phyloP scores from a whole-genome alignment of 768 basidiomycete species.

The Naganishia kalamii region DNA sequence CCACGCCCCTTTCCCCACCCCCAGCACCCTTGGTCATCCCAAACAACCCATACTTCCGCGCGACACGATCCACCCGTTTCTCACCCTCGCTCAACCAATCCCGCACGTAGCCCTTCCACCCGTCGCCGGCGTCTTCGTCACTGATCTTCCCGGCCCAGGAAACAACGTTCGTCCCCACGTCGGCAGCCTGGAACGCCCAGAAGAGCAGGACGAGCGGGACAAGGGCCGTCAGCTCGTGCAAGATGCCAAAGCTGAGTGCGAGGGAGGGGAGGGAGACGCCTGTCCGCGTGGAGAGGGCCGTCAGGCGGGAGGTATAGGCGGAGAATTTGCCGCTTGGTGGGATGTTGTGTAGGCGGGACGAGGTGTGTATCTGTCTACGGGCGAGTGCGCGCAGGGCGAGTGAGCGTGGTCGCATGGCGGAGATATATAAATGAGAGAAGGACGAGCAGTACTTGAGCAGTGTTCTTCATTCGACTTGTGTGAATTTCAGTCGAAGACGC shows the following conservation, averaged over 20 bases:
- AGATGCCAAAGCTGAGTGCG: conserved; percentile 65
- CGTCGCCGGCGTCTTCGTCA: conserved; percentile 4
- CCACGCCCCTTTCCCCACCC: conserved; percentile 5
- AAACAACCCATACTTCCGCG: conserved; percentile 70
- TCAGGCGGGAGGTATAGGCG: conserved; percentile 53
- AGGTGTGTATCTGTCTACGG: not conserved
- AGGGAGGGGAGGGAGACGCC: conserved; percentile 72
- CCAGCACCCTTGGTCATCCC: conserved; percentile 53
- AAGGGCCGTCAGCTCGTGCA: conserved; percentile 80
- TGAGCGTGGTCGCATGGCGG: too few relatives aligned
- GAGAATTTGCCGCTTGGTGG: conserved; percentile 1
- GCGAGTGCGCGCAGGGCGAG: too few relatives aligned
- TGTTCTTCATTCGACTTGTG: too few relatives aligned
- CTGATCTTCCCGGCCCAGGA: conserved; percentile 31
- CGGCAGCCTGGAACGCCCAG: conserved; percentile 60
- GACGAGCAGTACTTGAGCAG: too few relatives aligned
- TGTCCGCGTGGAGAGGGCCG: conserved; percentile 60
- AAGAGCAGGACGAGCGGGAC: conserved; percentile 69
- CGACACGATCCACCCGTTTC: conserved; percentile 63
- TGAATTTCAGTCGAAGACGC: too few relatives aligned
- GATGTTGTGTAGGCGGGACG: not conserved
- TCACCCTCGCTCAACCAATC: conserved; percentile 75
- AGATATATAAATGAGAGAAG: too few relatives aligned
- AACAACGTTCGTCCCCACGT: conserved; percentile 64
- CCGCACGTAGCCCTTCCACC: conserved; percentile 47